Evolutionary conservation across 352 stramenopile species (phyloP), one percentile per base, ranked within the genome.

Genomic region (Pythium insidiosum): DNA sequence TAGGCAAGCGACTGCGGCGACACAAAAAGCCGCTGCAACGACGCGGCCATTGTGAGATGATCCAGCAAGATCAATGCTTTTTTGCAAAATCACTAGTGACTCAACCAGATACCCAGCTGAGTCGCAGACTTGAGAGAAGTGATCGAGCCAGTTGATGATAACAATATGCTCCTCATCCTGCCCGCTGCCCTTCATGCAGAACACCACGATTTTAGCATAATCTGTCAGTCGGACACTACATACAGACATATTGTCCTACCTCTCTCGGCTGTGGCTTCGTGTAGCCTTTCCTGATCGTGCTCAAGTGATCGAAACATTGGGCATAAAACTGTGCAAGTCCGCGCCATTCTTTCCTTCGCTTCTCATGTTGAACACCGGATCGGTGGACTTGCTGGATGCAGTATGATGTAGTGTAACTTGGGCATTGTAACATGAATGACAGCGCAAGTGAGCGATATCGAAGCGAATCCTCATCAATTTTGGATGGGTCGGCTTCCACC

Each of bases 341-440:
- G 63, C 33, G 18, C 70, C 49, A 22, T 66, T 56, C 50, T 26
- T 58, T 69, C 6, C 57, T 63, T 40, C 35, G 43, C 26, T 68
- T 72, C 47, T 89, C 73, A 31, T 73, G 61, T 36, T 86, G 77
- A 21, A 82, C 60, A 19, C 73, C 77, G 43, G 76, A 57, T 11
- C 77, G 77, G 46, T 85, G 59, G 1, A 83, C 63, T 68, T 86
- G 78, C 29, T 88, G 73, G 21, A 85, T 66, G 49, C 73, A 65
- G 23, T 88, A 86, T 18, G 54, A 31, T 4, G 63, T 51, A 18
- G 62, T 66, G 42, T 91, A 91, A 7, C 56, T 79, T 10, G 75
- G 61, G 28, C 78, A 88, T 47, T 83, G 81, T 10, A 74, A 38
- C 65, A 88, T 66, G 37, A 82, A 86, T 19, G 56, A 58, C 24